Evolutionary conservation across 495 filamentous ascomycete species (phyloP), one percentile per base, ranked within the genome.

Genomic region (Friedmanniomyces simplex): DNA sequence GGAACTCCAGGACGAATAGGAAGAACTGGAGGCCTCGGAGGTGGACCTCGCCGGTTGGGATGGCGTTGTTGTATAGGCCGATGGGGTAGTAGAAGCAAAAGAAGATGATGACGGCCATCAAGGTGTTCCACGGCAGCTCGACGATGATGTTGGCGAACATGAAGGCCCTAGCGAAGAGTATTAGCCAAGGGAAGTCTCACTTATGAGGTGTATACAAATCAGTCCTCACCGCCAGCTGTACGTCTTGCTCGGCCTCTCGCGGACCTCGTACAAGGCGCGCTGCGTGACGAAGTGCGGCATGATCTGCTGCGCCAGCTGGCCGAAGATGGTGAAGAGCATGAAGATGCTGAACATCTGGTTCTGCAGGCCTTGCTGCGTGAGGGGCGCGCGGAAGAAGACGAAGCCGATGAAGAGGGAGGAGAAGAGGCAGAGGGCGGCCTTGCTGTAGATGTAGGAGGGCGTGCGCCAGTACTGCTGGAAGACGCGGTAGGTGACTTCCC

Each of bases 251-350:
- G 86, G 88, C 3, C 88, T 82, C 69, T 96, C 90, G 20, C 89
- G 86, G 13, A 82, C 84, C 67, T 95, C 90, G 69, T 91, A 96
- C 0, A 95, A 73, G 0, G 80, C 73, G 49, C 90, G 82, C 66
- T 91, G 86, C 12, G 79, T 78, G 50, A 87, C 80, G 66, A 94
- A 90, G 63, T 86, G 77, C 0, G 89, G 89, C 85, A 94, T 93
- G 60, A 86, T 89, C 66, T 94, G 89, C 30, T 67, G 63, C 1
- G 62, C 59, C 18, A 67, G 52, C 43, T 67, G 65, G 52, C 63
- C 60, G 61, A 74, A 74, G 57, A 95, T 80, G 22, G 81, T 84
- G 45, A 89, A 72, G 4, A 95, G 70, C 76, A 91, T 82, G 74
- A 96, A 95, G 64, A 95, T 83, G 64, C 81, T 75, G 66, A 94